Percentiles rank a stretch among this genome's conserved stretches.
Conservation (phyloP, 768 basidiomycete species). For the Cantharellus anzutake region DNA sequence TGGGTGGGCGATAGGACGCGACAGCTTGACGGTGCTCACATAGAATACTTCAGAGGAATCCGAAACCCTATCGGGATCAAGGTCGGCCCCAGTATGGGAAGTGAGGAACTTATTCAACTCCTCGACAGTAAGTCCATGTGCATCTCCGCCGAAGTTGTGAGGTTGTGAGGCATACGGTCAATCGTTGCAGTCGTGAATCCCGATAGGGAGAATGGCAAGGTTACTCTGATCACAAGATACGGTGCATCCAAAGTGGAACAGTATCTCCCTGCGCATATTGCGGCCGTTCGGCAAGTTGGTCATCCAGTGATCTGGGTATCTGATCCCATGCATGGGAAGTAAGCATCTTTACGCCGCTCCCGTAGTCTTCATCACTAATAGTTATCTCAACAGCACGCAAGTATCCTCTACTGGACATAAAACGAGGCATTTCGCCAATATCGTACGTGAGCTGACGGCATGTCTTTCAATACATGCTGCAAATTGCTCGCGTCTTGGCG, state of each 20-base stretch:
- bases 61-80: slow-evolving; percentile 92
- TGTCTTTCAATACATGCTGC: slow-evolving; percentile 65
- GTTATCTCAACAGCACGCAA: slow-evolving; percentile 33
- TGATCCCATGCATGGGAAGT: slow-evolving; percentile 99
- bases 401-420: slow-evolving; percentile 64
- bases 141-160: neutral
- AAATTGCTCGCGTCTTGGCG: slow-evolving; percentile 56
- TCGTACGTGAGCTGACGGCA: slow-evolving; percentile 70
- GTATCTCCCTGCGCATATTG: slow-evolving; percentile 63
- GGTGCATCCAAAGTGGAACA: slow-evolving; percentile 70
- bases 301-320: slow-evolving; percentile 91
- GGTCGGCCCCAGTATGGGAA: slow-evolving; percentile 74
- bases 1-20: slow-evolving; percentile 97
- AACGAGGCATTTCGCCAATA: slow-evolving; percentile 75
- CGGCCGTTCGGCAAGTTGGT: slow-evolving; percentile 52
- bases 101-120: slow-evolving; percentile 55
- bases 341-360: slow-evolving; percentile 14
- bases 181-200: slow-evolving; percentile 60
- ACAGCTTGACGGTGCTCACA: slow-evolving; percentile 80
- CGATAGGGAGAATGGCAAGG: slow-evolving; percentile 55
- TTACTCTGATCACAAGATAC: slow-evolving; percentile 86
- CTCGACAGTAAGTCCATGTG: slow-evolving; percentile 24
- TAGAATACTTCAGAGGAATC: slow-evolving; percentile 87
- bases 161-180: neutral
- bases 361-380: slow-evolving; percentile 1